These are phyloP conservation scores for Chalciporus chontae DNA, from an alignment of 768 basidiomycete species.

Conservation along the genomic window DNA sequence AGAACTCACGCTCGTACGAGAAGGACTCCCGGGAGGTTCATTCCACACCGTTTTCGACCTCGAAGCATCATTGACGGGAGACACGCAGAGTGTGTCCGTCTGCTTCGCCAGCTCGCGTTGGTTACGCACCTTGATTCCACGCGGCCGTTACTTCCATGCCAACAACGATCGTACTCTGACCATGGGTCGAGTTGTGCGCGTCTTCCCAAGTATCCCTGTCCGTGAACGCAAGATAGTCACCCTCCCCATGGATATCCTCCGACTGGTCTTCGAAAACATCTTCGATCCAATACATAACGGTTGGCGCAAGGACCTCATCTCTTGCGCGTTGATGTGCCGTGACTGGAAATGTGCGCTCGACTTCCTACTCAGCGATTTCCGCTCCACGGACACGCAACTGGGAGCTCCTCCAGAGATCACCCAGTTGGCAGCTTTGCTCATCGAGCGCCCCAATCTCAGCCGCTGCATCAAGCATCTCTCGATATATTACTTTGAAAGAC, in stretches of 20 bases:
- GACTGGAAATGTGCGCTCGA: constrained; percentile 12
- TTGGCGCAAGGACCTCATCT: constrained; percentile 8
- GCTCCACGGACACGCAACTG: background rate
- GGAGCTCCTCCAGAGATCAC: constrained; percentile 6
- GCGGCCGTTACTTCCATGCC: background rate
- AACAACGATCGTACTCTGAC: background rate
- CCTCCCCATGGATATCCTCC: constrained; percentile 10
- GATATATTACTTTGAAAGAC: constrained; percentile 1
- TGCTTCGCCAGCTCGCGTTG: constrained; percentile 4
- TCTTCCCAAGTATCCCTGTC: background rate
- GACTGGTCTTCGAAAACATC: constrained; percentile 4
- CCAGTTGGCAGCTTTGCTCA: background rate
- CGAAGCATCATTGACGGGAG: constrained; percentile 1
- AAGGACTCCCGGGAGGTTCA: background rate
- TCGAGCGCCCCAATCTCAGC: background rate
- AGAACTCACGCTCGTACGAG: constrained; percentile 1
- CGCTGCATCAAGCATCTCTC: constrained; percentile 11
- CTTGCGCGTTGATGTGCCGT: constrained; percentile 8
- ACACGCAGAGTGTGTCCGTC: constrained; percentile 13
- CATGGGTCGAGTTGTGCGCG: constrained; percentile 5
- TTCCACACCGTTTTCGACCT: constrained; percentile 7
- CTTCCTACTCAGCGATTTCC: constrained; percentile 9
- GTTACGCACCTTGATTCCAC: constrained; percentile 1
- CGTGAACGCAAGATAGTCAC: background rate
- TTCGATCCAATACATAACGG: background rate